A percentile compares a stretch with the other conserved stretches of the same genome.
Conservation (phyloP, 176 grass and related monocot genomes). For the Neostapfia colusana region DNA sequence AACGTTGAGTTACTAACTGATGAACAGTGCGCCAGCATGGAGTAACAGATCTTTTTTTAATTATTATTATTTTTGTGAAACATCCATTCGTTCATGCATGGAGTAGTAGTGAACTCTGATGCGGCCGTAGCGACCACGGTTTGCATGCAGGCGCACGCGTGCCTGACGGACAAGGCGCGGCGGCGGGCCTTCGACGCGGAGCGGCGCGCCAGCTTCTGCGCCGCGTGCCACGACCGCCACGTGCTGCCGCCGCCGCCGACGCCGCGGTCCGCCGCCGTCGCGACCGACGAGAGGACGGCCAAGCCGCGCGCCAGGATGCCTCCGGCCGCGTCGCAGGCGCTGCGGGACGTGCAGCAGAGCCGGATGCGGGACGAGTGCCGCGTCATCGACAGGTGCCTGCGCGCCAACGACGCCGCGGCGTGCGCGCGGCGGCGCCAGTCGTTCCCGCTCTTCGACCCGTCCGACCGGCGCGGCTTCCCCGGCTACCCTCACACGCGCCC, state of each 20-base stretch:
- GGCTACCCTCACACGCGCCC: conserved; percentile 60
- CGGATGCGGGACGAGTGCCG: conserved; percentile 64
- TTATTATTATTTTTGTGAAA: neutral
- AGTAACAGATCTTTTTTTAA: neutral
- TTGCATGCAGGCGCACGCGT: conserved; percentile 65
- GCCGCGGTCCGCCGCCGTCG: neutral
- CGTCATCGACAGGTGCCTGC: conserved; percentile 68
- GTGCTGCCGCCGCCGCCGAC: neutral
- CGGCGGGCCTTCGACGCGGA: conserved; percentile 58
- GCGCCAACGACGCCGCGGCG: conserved; percentile 25
- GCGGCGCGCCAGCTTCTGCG: conserved; percentile 57
- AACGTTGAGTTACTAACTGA: neutral
- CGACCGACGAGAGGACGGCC: neutral
- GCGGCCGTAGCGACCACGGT: neutral
- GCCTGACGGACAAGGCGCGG: conserved; percentile 60
- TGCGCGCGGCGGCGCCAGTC: conserved; percentile 45
- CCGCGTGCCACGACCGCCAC: conserved; percentile 48
- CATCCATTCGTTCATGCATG: neutral
- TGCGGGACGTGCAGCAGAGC: conserved; percentile 60
- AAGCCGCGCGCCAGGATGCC: conserved; percentile 6
- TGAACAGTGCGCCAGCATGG: neutral
- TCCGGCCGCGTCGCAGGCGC: neutral
- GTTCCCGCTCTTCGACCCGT: conserved; percentile 71
- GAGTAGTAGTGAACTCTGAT: too few species aligned
- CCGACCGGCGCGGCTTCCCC: conserved; percentile 31